Conservation (phyloP, 257 asterid genomes). For the Scutellaria minor region DNA sequence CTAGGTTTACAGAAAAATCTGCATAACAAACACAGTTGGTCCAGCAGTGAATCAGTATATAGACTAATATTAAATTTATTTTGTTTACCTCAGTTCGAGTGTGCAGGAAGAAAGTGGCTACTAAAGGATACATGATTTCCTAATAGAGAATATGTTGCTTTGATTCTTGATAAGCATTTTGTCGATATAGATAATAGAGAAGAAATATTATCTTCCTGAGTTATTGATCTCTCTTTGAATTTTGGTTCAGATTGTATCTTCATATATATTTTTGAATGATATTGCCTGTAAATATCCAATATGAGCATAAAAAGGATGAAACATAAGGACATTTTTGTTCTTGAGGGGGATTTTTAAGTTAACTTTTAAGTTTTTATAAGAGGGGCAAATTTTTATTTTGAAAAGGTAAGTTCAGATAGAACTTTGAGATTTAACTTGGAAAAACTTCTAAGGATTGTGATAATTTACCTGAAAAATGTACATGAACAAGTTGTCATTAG, state of each 20-base stretch:
- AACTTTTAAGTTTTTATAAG: background rate
- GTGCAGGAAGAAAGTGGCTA: background rate
- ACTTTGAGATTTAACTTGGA: background rate
- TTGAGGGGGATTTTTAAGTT: background rate
- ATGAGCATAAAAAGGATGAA: background rate
- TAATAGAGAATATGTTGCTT: background rate
- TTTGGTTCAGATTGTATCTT: background rate
- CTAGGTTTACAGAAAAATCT: background rate
- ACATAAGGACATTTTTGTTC: background rate
- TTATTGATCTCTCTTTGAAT: background rate
- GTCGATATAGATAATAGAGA: background rate
- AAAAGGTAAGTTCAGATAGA: background rate
- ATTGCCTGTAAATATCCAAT: background rate
- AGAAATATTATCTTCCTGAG: constrained; percentile 4
- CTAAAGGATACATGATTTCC: background rate
- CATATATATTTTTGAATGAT: background rate
- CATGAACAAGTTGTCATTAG: background rate
- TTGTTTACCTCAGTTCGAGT: background rate
- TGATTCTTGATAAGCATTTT: background rate
- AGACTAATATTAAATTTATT: background rate
- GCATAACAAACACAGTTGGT: background rate
- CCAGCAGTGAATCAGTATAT: background rate
- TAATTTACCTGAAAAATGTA: background rate
- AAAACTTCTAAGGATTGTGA: background rate
- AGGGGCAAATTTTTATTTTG: background rate